These are phyloP conservation scores for Tanacetum coccineum DNA, from an alignment of 129 eudicot species.

Conservation along the genomic window DNA sequence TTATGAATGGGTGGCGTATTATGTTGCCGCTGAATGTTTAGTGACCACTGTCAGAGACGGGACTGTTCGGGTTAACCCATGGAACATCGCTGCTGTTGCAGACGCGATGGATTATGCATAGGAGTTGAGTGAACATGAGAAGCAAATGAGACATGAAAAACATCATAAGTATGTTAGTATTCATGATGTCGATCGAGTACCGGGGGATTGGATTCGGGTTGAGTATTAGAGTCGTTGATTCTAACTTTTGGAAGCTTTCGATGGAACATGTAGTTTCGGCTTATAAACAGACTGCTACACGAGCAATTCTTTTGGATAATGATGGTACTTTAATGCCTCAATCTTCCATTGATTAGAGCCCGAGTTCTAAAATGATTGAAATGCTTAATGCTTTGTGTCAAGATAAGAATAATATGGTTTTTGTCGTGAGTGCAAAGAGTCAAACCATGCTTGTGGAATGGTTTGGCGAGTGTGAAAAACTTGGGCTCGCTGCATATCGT, in stretches of 20 bases:
- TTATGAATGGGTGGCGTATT: conserved; percentile 67
- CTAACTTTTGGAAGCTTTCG: conserved; percentile 60
- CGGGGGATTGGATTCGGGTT: conserved; percentile 91
- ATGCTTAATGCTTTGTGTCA: too few species aligned
- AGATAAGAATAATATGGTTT: too few species aligned
- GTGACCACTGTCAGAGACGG: conserved; percentile 86
- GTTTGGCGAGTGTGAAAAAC: conserved; percentile 65
- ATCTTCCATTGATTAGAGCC: too few species aligned
- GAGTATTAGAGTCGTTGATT: conserved; percentile 78
- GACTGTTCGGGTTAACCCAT: conserved; percentile 80
- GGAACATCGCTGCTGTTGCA: conserved; percentile 78
- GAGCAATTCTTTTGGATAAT: too few species aligned
- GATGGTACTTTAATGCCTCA: too few species aligned
- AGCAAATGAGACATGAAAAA: conserved; percentile 77
- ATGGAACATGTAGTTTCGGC: too few species aligned
- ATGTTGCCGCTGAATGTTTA: conserved; percentile 74
- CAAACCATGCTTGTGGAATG: conserved; percentile 53
- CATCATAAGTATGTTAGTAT: too few species aligned
- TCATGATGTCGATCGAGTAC: conserved; percentile 72
- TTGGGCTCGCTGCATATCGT: conserved; percentile 87
- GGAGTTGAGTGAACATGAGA: conserved; percentile 65
- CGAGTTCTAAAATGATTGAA: too few species aligned
- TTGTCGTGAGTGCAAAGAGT: conserved; percentile 55
- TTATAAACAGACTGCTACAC: too few species aligned
- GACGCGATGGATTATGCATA: conserved; percentile 80